These are phyloP conservation scores for Fusarium piperis DNA, from an alignment of 2,329 filamentous ascomycete species.

Conservation along the genomic window DNA sequence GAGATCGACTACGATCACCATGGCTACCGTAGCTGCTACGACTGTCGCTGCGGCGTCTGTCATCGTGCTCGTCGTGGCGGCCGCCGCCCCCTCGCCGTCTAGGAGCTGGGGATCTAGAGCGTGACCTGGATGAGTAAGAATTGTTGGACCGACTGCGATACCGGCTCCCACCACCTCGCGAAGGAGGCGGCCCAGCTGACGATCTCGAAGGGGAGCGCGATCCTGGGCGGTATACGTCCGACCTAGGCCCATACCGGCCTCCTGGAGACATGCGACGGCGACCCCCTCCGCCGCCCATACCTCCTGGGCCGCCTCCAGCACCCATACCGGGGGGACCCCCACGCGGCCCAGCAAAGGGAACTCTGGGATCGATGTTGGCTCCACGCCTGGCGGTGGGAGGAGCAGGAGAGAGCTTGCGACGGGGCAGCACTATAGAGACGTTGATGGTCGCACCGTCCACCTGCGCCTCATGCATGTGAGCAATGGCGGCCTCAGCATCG, in stretches of 20 bases:
- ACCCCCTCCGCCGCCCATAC: constrained; percentile 49
- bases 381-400: constrained; percentile 77
- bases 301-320: constrained; percentile 36
- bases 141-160: constrained; percentile 57
- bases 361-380: constrained; percentile 64
- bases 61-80: constrained; percentile 46
- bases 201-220: constrained; percentile 61
- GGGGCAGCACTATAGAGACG: constrained; percentile 88
- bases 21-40: constrained; percentile 59
- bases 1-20: constrained; percentile 52
- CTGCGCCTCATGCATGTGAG: constrained; percentile 98
- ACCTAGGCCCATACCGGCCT: constrained; percentile 53
- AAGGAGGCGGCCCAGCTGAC: constrained; percentile 52
- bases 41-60: constrained; percentile 58
- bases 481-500: constrained; percentile 87
- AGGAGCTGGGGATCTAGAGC: constrained; percentile 54
- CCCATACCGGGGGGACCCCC: constrained; percentile 44
- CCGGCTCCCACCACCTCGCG: constrained; percentile 47
- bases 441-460: constrained; percentile 84
- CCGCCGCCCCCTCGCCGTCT: constrained; percentile 46
- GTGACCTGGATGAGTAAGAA: constrained; percentile 60
- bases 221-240: constrained; percentile 71
- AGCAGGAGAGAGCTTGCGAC: constrained; percentile 81
- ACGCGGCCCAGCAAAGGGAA: constrained; percentile 46
- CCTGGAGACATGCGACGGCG: constrained; percentile 50